A percentile compares a stretch with the other conserved stretches of the same genome.
These are phyloP conservation scores for Boletus edulis DNA, from an alignment of 768 basidiomycete species.

Conservation along the genomic window DNA sequence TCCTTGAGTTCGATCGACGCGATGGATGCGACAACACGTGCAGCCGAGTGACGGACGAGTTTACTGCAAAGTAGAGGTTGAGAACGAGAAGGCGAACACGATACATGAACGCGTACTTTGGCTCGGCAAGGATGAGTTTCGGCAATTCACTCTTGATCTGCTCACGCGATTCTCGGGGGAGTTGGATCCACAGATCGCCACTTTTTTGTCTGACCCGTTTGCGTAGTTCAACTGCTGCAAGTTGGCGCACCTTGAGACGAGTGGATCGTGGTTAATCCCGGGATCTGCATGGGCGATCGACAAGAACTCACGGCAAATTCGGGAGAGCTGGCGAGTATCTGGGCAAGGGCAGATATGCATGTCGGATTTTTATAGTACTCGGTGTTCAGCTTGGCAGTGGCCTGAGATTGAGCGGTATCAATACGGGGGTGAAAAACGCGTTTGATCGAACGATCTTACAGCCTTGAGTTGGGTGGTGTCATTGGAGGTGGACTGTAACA, in stretches of 20 bases:
- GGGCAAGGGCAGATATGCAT: constrained; percentile 90
- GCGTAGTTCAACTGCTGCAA: constrained; percentile 93
- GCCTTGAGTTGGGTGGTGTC: constrained; percentile 89
- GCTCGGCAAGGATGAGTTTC: constrained; percentile 71
- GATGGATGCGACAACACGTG: constrained; percentile 91
- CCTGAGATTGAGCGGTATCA: constrained; percentile 44
- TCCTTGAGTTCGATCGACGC: constrained; percentile 82
- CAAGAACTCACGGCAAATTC: constrained; percentile 67
- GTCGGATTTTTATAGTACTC: constrained; percentile 89
- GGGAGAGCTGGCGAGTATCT: constrained; percentile 82
- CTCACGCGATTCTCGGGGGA: constrained; percentile 64
- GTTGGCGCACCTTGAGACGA: constrained; percentile 77
- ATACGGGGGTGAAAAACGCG: constrained; percentile 18
- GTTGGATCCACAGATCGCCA: constrained; percentile 77
- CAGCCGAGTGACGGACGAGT: constrained; percentile 88
- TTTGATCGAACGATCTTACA: constrained; percentile 49
- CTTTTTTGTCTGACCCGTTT: constrained; percentile 85
- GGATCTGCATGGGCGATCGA: constrained; percentile 7
- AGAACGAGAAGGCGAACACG: neutral
- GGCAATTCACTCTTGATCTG: constrained; percentile 86
- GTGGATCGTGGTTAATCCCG: constrained; percentile 3
- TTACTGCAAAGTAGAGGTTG: constrained; percentile 47
- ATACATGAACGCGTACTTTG: constrained; percentile 51
- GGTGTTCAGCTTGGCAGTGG: constrained; percentile 86
- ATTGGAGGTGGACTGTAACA: constrained; percentile 75